These are phyloP conservation scores for Emmonsia crescens DNA, from an alignment of 2,329 filamentous ascomycete species.

Conservation along the genomic window DNA sequence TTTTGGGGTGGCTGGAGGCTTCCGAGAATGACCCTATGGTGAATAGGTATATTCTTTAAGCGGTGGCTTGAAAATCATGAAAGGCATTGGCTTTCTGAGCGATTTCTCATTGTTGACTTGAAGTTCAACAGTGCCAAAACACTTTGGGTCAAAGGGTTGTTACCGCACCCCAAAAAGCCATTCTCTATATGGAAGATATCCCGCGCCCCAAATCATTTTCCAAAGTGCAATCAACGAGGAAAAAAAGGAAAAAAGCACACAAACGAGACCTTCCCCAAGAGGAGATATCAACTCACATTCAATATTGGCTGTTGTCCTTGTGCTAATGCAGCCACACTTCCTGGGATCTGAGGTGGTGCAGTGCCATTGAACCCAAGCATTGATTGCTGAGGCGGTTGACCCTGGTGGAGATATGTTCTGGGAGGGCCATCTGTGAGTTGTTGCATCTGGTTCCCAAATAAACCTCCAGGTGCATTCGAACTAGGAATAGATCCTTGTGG, in stretches of 20 bases:
- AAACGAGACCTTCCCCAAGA: neutral
- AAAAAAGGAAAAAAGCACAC: neutral
- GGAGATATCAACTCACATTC: constrained; percentile 38
- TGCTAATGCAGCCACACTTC: constrained; percentile 49
- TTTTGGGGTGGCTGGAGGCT: neutral
- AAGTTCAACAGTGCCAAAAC: neutral
- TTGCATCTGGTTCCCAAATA: constrained; percentile 61
- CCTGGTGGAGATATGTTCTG: constrained; percentile 53
- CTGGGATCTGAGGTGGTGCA: constrained; percentile 33
- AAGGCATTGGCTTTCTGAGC: neutral
- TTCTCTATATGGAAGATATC: neutral
- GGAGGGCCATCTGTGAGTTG: constrained; percentile 46
- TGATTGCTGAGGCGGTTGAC: constrained; percentile 40
- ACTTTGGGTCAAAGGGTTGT: neutral
- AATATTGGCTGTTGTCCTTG: constrained; percentile 79
- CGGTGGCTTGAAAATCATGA: neutral
- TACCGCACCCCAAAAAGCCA: neutral
- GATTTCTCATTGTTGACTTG: no score
- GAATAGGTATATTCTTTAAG: neutral
- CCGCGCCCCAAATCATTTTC: neutral
- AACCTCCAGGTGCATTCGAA: constrained; percentile 49
- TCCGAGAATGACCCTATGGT: neutral
- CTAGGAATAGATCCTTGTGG: constrained; percentile 46
- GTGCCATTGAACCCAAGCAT: constrained; percentile 40
- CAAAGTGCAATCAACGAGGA: neutral